phyloP scores from a whole-genome alignment of 2,329 filamentous ascomycete species.

The Phialophora macrospora region DNA sequence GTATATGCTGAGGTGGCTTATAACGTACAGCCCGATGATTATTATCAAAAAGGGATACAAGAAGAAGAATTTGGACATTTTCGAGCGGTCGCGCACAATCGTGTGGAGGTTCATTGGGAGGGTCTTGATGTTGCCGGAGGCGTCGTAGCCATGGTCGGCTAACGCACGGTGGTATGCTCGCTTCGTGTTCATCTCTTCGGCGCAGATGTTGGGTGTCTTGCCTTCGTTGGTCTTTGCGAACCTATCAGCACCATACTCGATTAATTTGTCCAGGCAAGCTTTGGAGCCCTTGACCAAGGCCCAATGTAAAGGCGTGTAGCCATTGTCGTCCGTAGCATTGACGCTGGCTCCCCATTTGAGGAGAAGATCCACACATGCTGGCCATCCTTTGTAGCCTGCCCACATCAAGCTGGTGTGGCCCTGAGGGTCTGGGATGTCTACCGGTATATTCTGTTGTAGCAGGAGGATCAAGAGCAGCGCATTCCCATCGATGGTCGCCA shows the following conservation, averaged over 20 bases:
- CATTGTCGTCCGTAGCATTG: conserved; percentile 85
- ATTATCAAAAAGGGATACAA: conserved; percentile 82
- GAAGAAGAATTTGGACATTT: conserved; percentile 86
- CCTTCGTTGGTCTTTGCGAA: conserved; percentile 88
- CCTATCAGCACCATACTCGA: conserved; percentile 93
- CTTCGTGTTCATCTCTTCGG: conserved; percentile 85
- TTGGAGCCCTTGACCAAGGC: conserved; percentile 90
- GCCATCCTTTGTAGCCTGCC: conserved; percentile 97
- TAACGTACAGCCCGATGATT: conserved; percentile 70
- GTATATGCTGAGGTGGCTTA: conserved; percentile 75
- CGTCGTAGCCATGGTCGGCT: conserved; percentile 80
- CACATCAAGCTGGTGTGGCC: conserved; percentile 97
- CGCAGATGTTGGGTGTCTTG: conserved; percentile 85
- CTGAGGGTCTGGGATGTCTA: conserved; percentile 86
- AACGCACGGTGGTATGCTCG: conserved; percentile 82
- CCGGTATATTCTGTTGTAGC: conserved; percentile 91
- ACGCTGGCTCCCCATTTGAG: conserved; percentile 95
- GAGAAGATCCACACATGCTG: conserved; percentile 88
- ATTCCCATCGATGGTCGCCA: conserved; percentile 96
- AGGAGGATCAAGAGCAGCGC: conserved; percentile 86
- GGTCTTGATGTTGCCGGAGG: conserved; percentile 72
- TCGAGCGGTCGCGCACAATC: conserved; percentile 74
- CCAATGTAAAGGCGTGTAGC: conserved; percentile 95
- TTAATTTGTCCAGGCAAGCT: conserved; percentile 86
- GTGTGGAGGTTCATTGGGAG: conserved; percentile 75